phyloP scores from a whole-genome alignment of 2,329 filamentous ascomycete species.

The Sporothrix brasiliensis region DNA sequence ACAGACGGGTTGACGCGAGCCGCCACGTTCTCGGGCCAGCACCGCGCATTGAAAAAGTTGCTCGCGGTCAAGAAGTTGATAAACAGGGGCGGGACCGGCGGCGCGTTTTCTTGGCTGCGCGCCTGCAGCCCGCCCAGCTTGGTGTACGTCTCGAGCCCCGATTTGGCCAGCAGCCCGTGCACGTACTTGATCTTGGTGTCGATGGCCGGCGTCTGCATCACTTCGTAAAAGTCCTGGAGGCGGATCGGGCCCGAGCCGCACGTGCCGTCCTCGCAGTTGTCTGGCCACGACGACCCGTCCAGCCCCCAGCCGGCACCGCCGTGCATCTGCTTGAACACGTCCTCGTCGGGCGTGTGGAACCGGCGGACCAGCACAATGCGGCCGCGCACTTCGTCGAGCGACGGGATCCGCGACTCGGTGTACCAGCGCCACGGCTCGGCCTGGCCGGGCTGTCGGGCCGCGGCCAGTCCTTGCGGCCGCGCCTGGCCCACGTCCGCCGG shows the following conservation, averaged over 20 bases:
- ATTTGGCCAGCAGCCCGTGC: conserved; percentile 74
- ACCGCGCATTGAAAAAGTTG: conserved; percentile 90
- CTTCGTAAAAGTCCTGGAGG: conserved; percentile 94
- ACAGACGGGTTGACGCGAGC: conserved; percentile 81
- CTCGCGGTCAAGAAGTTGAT: conserved; percentile 89
- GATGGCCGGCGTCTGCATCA: conserved; percentile 74
- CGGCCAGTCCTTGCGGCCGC: neutral
- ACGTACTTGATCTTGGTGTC: conserved; percentile 76
- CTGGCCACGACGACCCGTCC: conserved; percentile 72
- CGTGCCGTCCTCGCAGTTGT: conserved; percentile 79
- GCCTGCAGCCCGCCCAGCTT: neutral
- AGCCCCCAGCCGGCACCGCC: conserved; percentile 59
- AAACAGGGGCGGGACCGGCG: conserved; percentile 64
- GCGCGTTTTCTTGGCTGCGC: neutral
- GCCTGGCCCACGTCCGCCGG: conserved; percentile 44
- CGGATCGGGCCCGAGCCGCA: conserved; percentile 73
- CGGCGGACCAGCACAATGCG: conserved; percentile 83
- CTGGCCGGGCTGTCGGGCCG: neutral
- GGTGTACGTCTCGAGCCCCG: conserved; percentile 55
- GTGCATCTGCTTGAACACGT: conserved; percentile 55
- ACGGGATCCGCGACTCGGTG: conserved; percentile 74
- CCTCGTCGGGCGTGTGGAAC: conserved; percentile 63
- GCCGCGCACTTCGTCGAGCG: conserved; percentile 75
- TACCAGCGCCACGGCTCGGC: conserved; percentile 64
- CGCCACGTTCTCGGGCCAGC: conserved; percentile 93